Percentiles rank a stretch among this genome's conserved stretches.
Conservation (phyloP, 2,329 filamentous ascomycete genomes). For the Ceratocystis huliohia region DNA sequence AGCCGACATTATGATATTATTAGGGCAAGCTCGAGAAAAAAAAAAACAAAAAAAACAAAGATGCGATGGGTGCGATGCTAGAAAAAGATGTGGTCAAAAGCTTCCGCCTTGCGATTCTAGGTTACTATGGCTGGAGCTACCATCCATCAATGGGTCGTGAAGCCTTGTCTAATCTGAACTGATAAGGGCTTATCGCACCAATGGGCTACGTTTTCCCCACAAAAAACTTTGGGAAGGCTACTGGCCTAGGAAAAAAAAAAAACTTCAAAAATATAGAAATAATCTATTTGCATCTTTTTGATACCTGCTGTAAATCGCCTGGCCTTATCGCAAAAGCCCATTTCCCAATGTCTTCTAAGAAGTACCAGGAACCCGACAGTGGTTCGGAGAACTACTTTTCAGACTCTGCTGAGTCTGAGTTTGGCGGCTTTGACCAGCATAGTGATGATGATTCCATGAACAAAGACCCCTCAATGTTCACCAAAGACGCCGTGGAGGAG, state of each 20-base stretch:
- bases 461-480: conserved; percentile 28
- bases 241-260: conserved; percentile 16
- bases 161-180: background rate
- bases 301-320: background rate
- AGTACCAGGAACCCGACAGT: conserved; percentile 8
- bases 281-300: background rate
- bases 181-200: conserved; percentile 20
- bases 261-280: conserved; percentile 5
- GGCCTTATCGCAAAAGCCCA: background rate
- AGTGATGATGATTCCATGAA: conserved; percentile 24
- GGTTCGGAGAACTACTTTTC: conserved; percentile 25
- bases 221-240: conserved; percentile 20
- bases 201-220: conserved; percentile 3
- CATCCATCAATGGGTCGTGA: conserved; percentile 3
- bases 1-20: conserved; percentile 5
- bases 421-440: conserved; percentile 25
- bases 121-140: conserved; percentile 10
- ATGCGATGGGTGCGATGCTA: background rate
- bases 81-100: background rate
- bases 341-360: conserved; percentile 15
- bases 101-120: conserved; percentile 10
- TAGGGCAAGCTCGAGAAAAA: background rate
- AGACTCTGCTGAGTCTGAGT: conserved; percentile 23
- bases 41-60: background rate
- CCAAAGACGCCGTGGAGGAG: conserved; percentile 72